Conservation (phyloP, 1,284 basidiomycete species). For the Cerrena zonata region DNA sequence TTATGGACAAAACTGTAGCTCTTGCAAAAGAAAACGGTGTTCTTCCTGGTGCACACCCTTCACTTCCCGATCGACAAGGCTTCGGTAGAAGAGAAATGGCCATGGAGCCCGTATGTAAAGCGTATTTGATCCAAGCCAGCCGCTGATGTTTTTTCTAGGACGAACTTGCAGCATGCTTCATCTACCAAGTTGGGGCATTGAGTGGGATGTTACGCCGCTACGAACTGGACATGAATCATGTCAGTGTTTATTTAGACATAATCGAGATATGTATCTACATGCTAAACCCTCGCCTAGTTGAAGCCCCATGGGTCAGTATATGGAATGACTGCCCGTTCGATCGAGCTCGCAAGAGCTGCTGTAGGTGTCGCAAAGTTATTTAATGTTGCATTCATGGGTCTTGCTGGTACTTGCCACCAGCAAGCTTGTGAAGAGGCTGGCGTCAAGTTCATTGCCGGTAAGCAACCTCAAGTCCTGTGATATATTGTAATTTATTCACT, state of each 20-base stretch:
- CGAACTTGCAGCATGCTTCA: slow-evolving; percentile 51
- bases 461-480: background rate
- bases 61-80: slow-evolving; percentile 57
- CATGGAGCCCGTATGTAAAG: slow-evolving; percentile 42
- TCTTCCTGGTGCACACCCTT: slow-evolving; percentile 55
- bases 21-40: slow-evolving; percentile 50
- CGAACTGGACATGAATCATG: slow-evolving; percentile 45
- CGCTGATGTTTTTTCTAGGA: slow-evolving; percentile 33
- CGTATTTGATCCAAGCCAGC: too few relatives aligned
- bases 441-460: slow-evolving; percentile 56
- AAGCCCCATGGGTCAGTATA: slow-evolving; percentile 58
- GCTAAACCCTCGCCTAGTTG: slow-evolving; percentile 23
- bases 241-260: slow-evolving; percentile 21
- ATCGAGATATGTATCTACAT: background rate
- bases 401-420: slow-evolving; percentile 57
- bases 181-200: slow-evolving; percentile 60
- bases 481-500: background rate
- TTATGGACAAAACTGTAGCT: slow-evolving; percentile 56
- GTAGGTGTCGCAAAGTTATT: slow-evolving; percentile 48
- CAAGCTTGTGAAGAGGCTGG: slow-evolving; percentile 44
- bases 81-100: slow-evolving; percentile 61
- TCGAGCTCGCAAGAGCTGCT: slow-evolving; percentile 46
- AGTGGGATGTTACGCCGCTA: slow-evolving; percentile 49
- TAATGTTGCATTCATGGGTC: slow-evolving; percentile 49
- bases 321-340: slow-evolving; percentile 47